These are phyloP conservation scores for Dovyalis caffra DNA, from an alignment of 345 rosid genomes.

Conservation along the genomic window DNA sequence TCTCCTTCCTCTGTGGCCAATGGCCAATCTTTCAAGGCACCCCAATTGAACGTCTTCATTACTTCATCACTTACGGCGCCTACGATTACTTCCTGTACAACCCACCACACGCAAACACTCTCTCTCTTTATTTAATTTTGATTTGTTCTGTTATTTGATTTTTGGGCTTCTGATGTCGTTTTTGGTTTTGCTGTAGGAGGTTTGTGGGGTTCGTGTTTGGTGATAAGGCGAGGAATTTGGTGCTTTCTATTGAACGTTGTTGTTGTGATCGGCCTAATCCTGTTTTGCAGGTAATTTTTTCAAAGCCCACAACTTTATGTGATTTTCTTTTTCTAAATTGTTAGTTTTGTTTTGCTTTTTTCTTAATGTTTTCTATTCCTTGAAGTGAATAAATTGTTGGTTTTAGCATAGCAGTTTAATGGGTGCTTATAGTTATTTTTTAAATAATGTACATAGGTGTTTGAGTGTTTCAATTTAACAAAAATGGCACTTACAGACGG, in stretches of 20 bases:
- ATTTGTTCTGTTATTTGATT: constrained; percentile 8
- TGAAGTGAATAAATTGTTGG: neutral
- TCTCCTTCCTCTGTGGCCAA: constrained; percentile 92
- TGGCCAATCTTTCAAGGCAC: constrained; percentile 93
- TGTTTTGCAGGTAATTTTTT: constrained; percentile 52
- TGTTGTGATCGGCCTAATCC: constrained; percentile 94
- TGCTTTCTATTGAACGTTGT: constrained; percentile 57
- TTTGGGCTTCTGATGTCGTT: neutral
- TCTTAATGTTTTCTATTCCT: neutral
- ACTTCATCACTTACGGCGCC: constrained; percentile 84
- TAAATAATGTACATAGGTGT: no score
- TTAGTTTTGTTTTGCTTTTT: no score
- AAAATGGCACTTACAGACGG: no score
- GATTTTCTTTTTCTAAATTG: neutral
- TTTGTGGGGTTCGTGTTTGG: constrained; percentile 62
- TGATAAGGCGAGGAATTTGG: constrained; percentile 45
- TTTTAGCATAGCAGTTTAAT: no score
- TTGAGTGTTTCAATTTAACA: no score
- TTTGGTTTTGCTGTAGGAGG: constrained; percentile 46
- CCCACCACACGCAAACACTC: neutral
- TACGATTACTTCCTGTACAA: constrained; percentile 72
- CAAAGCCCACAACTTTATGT: neutral
- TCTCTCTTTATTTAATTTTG: neutral
- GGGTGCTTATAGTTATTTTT: no score
- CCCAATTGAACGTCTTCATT: constrained; percentile 64